These are phyloP conservation scores for Phanerochaete sordida DNA, from an alignment of 768 basidiomycete genomes.

Conservation along the genomic window DNA sequence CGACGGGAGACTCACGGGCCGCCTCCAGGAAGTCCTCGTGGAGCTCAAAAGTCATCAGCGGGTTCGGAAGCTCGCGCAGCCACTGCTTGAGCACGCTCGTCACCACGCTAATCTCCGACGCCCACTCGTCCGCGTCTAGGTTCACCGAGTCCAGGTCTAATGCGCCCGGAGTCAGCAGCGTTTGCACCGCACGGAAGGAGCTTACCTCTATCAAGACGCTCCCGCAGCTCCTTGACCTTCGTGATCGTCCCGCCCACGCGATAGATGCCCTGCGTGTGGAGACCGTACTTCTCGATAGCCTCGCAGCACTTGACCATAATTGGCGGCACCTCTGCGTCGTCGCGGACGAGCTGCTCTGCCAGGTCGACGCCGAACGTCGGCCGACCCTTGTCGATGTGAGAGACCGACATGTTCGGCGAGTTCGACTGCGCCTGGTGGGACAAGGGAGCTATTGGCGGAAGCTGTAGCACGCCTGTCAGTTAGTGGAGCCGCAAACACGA, in stretches of 20 bases:
- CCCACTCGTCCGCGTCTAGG: slow-evolving; percentile 86
- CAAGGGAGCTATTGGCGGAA: slow-evolving; percentile 54
- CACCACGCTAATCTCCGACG: slow-evolving; percentile 92
- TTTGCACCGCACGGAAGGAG: neutral
- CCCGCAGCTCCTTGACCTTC: slow-evolving; percentile 79
- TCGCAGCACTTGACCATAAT: slow-evolving; percentile 87
- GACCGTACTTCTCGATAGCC: slow-evolving; percentile 88
- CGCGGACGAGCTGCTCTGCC: slow-evolving; percentile 89
- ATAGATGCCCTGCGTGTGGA: slow-evolving; percentile 86
- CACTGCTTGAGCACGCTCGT: slow-evolving; percentile 94
- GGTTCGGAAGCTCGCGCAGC: slow-evolving; percentile 95
- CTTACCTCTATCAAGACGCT: slow-evolving; percentile 80
- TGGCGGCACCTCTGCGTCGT: slow-evolving; percentile 83
- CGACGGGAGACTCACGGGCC: slow-evolving; percentile 62
- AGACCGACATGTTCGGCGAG: slow-evolving; percentile 25
- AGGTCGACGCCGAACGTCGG: slow-evolving; percentile 95
- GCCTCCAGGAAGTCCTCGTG: slow-evolving; percentile 96
- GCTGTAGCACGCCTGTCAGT: slow-evolving; percentile 33
- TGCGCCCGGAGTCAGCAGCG: neutral
- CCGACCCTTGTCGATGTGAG: slow-evolving; percentile 52
- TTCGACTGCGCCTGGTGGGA: slow-evolving; percentile 20
- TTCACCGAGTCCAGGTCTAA: slow-evolving; percentile 84
- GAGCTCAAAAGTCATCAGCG: slow-evolving; percentile 76
- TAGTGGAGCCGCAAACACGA: neutral
- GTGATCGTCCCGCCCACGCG: slow-evolving; percentile 89